A percentile compares a stretch with the other conserved stretches of the same genome.
Conservation (phyloP, 208 protist genomes). For the Trypanosoma theileri region DNA sequence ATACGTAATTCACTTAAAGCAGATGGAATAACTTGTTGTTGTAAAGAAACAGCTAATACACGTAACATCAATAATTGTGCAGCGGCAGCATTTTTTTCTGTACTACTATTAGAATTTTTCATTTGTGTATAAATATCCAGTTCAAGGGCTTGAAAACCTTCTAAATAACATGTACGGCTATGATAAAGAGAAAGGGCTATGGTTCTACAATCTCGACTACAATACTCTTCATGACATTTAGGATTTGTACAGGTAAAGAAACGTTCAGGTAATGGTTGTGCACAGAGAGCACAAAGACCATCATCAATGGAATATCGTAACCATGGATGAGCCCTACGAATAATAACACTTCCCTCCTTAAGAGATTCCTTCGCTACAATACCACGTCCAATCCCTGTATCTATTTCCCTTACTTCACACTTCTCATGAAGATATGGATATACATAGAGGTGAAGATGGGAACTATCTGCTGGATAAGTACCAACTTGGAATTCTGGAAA, state of each 20-base stretch:
- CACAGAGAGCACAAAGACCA: conserved; percentile 60
- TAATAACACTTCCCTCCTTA: conserved; percentile 30
- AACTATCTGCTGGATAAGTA: conserved; percentile 61
- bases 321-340: conserved; percentile 58
- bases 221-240: conserved; percentile 89
- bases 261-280: conserved; percentile 56
- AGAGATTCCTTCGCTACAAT: conserved; percentile 51
- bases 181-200: conserved; percentile 68
- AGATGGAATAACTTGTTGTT: conserved; percentile 59
- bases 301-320: conserved; percentile 69
- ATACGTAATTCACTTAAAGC: conserved; percentile 69
- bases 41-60: conserved; percentile 51
- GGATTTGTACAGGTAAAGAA: conserved; percentile 64
- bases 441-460: conserved; percentile 80
- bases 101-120: conserved; percentile 38
- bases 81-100: conserved; percentile 63
- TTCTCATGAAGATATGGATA: conserved; percentile 54
- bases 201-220: conserved; percentile 76
- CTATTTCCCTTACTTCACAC: conserved; percentile 39
- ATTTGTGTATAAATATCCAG: conserved; percentile 81
- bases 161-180: conserved; percentile 59
- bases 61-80: conserved; percentile 81
- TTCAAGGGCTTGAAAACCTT: conserved; percentile 74
- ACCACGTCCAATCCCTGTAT: conserved; percentile 41
- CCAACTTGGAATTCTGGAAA: conserved; percentile 67